These are phyloP conservation scores for Aureobasidium sp. DNA, from an alignment of 2,329 filamentous ascomycete genomes.

Conservation along the genomic window DNA sequence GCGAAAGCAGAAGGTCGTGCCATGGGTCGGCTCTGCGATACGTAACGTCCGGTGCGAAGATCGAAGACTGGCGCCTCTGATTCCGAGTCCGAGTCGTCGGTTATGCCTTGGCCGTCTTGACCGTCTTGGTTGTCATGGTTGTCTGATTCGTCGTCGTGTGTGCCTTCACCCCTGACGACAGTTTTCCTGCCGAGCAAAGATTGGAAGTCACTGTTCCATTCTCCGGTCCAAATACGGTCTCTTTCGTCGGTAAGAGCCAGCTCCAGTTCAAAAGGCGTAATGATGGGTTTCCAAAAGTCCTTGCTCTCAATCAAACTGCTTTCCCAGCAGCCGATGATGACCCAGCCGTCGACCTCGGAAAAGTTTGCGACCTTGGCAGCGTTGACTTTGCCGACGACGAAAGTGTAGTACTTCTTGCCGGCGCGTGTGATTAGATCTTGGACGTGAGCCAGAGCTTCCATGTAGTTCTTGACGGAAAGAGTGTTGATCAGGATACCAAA, in stretches of 20 bases:
- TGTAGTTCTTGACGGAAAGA: conserved; percentile 83
- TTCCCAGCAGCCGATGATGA: conserved; percentile 97
- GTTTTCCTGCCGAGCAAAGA: conserved; percentile 47
- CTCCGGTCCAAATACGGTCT: conserved; percentile 73
- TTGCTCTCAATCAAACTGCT: conserved; percentile 85
- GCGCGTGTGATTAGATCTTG: conserved; percentile 65
- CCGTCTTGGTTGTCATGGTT: no score
- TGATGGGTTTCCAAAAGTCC: conserved; percentile 79
- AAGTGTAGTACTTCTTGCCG: conserved; percentile 91
- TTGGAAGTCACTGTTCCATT: conserved; percentile 85
- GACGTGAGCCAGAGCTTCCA: conserved; percentile 69
- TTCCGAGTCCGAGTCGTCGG: conserved; percentile 63
- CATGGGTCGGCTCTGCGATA: conserved; percentile 74
- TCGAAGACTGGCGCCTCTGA: conserved; percentile 81
- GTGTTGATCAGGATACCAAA: conserved; percentile 97
- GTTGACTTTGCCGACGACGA: conserved; percentile 95
- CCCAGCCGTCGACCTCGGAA: conserved; percentile 90
- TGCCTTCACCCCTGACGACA: conserved; percentile 20
- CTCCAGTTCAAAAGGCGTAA: conserved; percentile 90
- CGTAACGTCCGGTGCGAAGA: conserved; percentile 75
- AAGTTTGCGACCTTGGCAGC: conserved; percentile 96
- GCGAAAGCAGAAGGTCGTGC: conserved; percentile 18
- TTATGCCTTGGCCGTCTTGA: conserved; percentile 43
- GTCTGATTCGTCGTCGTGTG: conserved; percentile 26
- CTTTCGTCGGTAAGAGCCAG: conserved; percentile 69